phyloP scores from a whole-genome alignment of 2,329 filamentous ascomycete genomes.

The Massarina eburnea region DNA sequence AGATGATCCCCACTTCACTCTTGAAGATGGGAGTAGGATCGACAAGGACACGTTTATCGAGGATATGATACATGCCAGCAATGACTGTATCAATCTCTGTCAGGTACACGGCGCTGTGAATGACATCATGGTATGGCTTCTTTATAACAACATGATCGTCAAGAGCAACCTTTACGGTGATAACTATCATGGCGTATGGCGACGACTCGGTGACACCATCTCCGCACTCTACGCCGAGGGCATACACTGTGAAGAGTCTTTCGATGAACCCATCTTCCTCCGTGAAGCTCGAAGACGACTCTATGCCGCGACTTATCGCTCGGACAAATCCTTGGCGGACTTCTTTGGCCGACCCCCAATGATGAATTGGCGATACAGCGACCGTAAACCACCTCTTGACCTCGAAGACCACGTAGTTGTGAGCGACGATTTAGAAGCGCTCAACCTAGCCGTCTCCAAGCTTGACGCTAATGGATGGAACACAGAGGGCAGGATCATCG shows the following conservation, averaged over 20 bases:
- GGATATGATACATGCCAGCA: constrained; percentile 37
- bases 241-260: constrained; percentile 37
- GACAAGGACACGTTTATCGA: constrained; percentile 36
- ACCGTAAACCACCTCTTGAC: constrained; percentile 34
- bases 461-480: constrained; percentile 37
- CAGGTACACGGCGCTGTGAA: constrained; percentile 40
- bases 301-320: constrained; percentile 31
- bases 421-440: constrained; percentile 24
- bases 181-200: constrained; percentile 41
- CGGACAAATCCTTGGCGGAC: constrained; percentile 36
- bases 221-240: constrained; percentile 33
- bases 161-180: constrained; percentile 39
- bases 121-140: constrained; percentile 39
- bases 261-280: constrained; percentile 34
- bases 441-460: constrained; percentile 29
- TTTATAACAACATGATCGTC: constrained; percentile 34
- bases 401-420: constrained; percentile 29
- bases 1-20: constrained; percentile 31
- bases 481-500: constrained; percentile 26
- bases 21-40: constrained; percentile 32
- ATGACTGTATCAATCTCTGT: constrained; percentile 39
- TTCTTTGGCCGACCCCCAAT: constrained; percentile 41
- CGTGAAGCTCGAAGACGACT: constrained; percentile 33
- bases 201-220: constrained; percentile 33
- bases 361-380: constrained; percentile 37